These are phyloP conservation scores for Neurospora sublineolata DNA, from an alignment of 495 filamentous ascomycete genomes.

Conservation along the genomic window DNA sequence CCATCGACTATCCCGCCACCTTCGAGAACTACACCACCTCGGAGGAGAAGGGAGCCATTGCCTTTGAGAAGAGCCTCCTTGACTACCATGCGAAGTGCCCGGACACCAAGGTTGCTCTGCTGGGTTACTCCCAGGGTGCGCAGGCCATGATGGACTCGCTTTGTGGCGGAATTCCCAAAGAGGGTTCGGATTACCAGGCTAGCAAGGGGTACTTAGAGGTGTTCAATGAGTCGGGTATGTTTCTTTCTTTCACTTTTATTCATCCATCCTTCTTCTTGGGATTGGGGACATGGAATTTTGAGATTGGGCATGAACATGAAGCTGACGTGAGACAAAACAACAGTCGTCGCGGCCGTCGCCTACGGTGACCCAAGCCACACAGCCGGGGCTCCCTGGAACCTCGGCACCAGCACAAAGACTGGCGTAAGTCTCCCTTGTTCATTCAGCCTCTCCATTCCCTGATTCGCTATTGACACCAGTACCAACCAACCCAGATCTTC, in stretches of 20 bases:
- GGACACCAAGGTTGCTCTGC: slow-evolving; percentile 16
- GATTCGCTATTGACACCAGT: background rate
- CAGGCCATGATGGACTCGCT: slow-evolving; percentile 5
- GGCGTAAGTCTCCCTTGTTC: slow-evolving; percentile 7
- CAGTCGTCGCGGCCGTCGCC: slow-evolving; percentile 12
- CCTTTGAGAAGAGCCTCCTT: slow-evolving; percentile 9
- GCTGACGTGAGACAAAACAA: slow-evolving; percentile 4
- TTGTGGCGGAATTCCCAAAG: background rate
- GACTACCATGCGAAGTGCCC: slow-evolving; percentile 11
- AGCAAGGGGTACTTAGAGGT: background rate
- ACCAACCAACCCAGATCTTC: slow-evolving; percentile 8
- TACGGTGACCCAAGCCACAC: slow-evolving; percentile 17
- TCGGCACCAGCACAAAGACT: slow-evolving; percentile 7
- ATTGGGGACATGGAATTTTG: background rate
- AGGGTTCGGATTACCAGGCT: background rate
- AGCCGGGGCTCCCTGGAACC: slow-evolving; percentile 6
- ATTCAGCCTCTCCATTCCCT: background rate
- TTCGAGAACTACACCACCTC: slow-evolving; percentile 7
- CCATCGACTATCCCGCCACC: slow-evolving; percentile 12
- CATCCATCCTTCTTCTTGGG: background rate
- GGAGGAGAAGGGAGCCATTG: slow-evolving; percentile 7
- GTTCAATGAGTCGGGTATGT: background rate
- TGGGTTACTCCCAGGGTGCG: slow-evolving; percentile 20
- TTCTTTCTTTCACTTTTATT: background rate
- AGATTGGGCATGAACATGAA: background rate